Evolutionary conservation across 306 rosid genomes (phyloP).

Genomic region (Cicer cuneatum): DNA sequence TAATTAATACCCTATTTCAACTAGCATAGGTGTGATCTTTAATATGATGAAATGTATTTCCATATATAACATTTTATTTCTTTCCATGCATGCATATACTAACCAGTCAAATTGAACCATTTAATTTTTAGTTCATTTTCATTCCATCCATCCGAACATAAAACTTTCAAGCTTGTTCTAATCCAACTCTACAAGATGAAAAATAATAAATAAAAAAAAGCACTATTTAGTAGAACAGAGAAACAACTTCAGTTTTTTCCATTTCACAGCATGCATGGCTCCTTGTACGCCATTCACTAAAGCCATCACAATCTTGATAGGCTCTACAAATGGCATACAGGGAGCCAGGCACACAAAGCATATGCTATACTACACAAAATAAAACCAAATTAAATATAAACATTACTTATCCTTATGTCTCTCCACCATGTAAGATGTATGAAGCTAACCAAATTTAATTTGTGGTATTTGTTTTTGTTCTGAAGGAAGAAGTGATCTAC

Average conservation of each 20-base stretch:
- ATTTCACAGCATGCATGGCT: conserved; percentile 78
- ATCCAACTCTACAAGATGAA: background rate
- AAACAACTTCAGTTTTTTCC: background rate
- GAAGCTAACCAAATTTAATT: conserved; percentile 29
- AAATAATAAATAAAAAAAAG: background rate
- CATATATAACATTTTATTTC: no score
- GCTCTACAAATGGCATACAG: conserved; percentile 98
- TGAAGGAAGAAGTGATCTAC: conserved; percentile 28
- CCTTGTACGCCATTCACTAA: conserved; percentile 98
- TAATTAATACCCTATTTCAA: no score
- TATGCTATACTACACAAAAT: background rate
- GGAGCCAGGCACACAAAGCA: conserved; percentile 93
- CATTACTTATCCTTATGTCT: background rate
- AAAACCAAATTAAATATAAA: conserved; percentile 14
- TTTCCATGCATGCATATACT: no score
- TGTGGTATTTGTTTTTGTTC: background rate
- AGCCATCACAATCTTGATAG: conserved; percentile 71
- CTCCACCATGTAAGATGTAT: conserved; percentile 11
- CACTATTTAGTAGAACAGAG: background rate
- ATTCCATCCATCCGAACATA: no score
- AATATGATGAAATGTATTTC: no score
- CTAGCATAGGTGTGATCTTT: no score
- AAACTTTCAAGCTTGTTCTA: background rate
- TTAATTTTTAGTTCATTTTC: no score
- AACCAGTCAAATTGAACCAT: no score